These are phyloP conservation scores for Dictyostelium purpureum DNA, from an alignment of 78 protist species.

Conservation along the genomic window DNA sequence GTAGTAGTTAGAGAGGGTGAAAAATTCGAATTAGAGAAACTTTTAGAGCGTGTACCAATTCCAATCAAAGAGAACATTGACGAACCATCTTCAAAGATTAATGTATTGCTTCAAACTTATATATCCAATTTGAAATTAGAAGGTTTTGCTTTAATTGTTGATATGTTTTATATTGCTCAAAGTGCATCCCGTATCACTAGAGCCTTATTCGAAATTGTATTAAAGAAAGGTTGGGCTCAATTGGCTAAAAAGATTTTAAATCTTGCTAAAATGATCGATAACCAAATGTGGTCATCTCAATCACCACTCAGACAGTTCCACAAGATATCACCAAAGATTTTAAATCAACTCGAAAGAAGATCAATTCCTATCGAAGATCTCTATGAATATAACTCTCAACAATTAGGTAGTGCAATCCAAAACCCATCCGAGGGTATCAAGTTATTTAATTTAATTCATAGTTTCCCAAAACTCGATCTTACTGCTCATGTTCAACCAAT, in stretches of 20 bases:
- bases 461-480: slow-evolving; percentile 93
- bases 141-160: slow-evolving; percentile 97
- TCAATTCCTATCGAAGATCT: slow-evolving; percentile 92
- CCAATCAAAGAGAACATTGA: slow-evolving; percentile 76
- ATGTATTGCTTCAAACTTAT: slow-evolving; percentile 98
- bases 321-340: slow-evolving; percentile 84
- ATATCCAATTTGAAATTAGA: slow-evolving; percentile 95
- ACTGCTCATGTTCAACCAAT: slow-evolving; percentile 95
- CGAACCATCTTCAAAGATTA: slow-evolving; percentile 89
- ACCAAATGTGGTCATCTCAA: slow-evolving; percentile 95
- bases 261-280: slow-evolving; percentile 94
- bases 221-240: slow-evolving; percentile 97
- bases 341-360: slow-evolving; percentile 91
- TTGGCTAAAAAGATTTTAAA: slow-evolving; percentile 87
- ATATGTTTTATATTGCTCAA: slow-evolving; percentile 99
- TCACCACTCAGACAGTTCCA: slow-evolving; percentile 98
- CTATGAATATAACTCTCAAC: slow-evolving; percentile 86
- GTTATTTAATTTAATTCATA: slow-evolving; percentile 88
- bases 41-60: slow-evolving; percentile 96
- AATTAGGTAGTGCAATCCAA: slow-evolving; percentile 91
- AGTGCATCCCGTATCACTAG: slow-evolving; percentile 95
- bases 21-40: slow-evolving; percentile 92
- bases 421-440: slow-evolving; percentile 90
- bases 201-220: slow-evolving; percentile 96
- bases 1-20: slow-evolving; percentile 98